Evolutionary conservation across 1,284 basidiomycete genomes (phyloP).

Genomic region (Puccinia novopanici): DNA sequence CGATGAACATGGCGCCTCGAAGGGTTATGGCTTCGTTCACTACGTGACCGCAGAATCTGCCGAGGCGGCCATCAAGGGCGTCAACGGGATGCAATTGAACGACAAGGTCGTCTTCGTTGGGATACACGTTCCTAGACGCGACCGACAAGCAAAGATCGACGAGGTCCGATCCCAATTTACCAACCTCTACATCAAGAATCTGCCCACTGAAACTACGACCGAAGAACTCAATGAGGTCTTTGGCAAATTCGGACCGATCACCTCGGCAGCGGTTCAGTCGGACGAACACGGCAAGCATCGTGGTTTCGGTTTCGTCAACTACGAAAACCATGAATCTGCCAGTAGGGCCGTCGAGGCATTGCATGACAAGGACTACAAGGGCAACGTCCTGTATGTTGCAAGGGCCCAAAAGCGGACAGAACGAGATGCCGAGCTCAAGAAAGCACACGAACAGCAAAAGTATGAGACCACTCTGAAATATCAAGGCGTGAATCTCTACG

Average conservation of each 20-base stretch:
- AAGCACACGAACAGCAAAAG: constrained; percentile 91
- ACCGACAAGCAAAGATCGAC: constrained; percentile 96
- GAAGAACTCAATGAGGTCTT: constrained; percentile 88
- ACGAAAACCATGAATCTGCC: constrained; percentile 86
- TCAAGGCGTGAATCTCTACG: constrained; percentile 98
- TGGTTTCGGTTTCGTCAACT: constrained; percentile 99
- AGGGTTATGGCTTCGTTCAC: constrained; percentile 97
- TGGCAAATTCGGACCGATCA: constrained; percentile 76
- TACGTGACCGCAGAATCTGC: constrained; percentile 98
- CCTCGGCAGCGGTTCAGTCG: constrained; percentile 78
- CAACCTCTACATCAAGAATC: constrained; percentile 97
- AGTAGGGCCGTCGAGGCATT: constrained; percentile 84
- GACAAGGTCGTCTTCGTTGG: constrained; percentile 99
- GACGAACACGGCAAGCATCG: constrained; percentile 86
- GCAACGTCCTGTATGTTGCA: constrained; percentile 90
- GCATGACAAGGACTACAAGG: constrained; percentile 81
- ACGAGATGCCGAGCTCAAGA: constrained; percentile 93
- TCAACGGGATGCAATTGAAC: constrained; percentile 98
- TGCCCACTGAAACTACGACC: constrained; percentile 80
- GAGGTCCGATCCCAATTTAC: constrained; percentile 96
- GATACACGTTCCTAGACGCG: constrained; percentile 83
- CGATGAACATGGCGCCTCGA: constrained; percentile 82
- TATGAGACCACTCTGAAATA: constrained; percentile 98
- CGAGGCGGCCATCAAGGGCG: constrained; percentile 93
- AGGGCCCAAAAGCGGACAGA: constrained; percentile 99